A percentile compares a stretch with the other conserved stretches of the same genome.
These are phyloP conservation scores for Phytophthora meadii DNA, from an alignment of 352 stramenopile species.

Conservation along the genomic window DNA sequence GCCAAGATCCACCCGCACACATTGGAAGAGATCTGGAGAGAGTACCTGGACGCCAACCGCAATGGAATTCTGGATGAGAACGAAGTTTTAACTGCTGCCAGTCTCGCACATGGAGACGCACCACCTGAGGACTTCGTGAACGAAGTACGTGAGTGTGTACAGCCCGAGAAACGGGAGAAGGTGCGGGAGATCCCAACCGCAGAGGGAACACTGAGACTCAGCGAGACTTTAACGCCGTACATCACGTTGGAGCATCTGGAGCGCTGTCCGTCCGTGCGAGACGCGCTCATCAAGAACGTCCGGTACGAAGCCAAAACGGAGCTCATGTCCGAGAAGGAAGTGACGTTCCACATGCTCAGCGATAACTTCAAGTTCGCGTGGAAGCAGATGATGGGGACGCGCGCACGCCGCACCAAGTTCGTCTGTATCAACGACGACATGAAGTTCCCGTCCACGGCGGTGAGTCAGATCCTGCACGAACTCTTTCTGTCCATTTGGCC, in stretches of 20 bases:
- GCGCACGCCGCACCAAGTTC: slow-evolving; percentile 93
- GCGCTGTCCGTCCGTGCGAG: slow-evolving; percentile 52
- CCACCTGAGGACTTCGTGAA: slow-evolving; percentile 73
- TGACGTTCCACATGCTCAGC: slow-evolving; percentile 96
- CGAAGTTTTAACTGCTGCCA: slow-evolving; percentile 90
- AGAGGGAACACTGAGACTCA: slow-evolving; percentile 66
- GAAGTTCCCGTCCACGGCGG: slow-evolving; percentile 79
- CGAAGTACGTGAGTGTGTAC: slow-evolving; percentile 70
- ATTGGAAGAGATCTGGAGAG: slow-evolving; percentile 80
- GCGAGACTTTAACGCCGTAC: slow-evolving; percentile 78
- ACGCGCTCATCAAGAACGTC: slow-evolving; percentile 71
- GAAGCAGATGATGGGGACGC: slow-evolving; percentile 93
- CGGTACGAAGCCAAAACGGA: slow-evolving; percentile 66
- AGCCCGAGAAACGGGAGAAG: slow-evolving; percentile 77
- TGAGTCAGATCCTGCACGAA: slow-evolving; percentile 90
- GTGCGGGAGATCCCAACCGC: slow-evolving; percentile 67
- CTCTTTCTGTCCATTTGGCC: slow-evolving; percentile 95
- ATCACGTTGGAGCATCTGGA: slow-evolving; percentile 72
- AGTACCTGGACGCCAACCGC: slow-evolving; percentile 92
- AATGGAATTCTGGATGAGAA: slow-evolving; percentile 92
- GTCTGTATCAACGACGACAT: slow-evolving; percentile 98
- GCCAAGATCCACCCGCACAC: slow-evolving; percentile 80
- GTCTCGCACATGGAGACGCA: slow-evolving; percentile 77
- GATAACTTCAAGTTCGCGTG: slow-evolving; percentile 92
- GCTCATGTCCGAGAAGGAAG: slow-evolving; percentile 83